A percentile compares a stretch with the other conserved stretches of the same genome.
These are phyloP conservation scores for Geotrichum candidum DNA, from an alignment of 1,139 yeast genomes.

Conservation along the genomic window DNA sequence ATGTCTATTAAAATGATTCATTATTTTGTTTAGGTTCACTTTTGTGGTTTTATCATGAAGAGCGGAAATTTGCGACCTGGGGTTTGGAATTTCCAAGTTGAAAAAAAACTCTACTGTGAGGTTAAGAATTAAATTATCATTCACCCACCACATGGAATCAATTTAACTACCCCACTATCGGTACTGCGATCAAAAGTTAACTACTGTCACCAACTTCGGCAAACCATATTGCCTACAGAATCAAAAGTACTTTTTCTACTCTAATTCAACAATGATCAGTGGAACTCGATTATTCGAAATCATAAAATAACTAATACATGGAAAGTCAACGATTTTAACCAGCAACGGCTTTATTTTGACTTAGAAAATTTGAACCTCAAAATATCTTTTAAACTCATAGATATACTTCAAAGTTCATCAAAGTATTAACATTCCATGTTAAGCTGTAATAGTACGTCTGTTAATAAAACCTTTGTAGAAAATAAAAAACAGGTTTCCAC, in stretches of 20 bases:
- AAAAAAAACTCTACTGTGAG: neutral
- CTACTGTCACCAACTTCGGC: neutral
- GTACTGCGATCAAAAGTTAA: neutral
- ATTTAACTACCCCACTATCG: neutral
- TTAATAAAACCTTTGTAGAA: neutral
- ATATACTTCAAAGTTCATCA: neutral
- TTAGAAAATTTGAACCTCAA: no score
- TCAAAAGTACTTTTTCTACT: no score
- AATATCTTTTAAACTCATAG: no score
- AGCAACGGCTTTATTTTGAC: no score
- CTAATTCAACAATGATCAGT: no score
- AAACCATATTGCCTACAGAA: neutral
- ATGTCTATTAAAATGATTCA: neutral
- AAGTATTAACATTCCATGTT: neutral
- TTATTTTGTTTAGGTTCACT: neutral
- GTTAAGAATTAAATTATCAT: no score
- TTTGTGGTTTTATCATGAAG: neutral
- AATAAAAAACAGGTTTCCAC: neutral
- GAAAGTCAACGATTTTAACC: no score
- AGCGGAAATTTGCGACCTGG: neutral
- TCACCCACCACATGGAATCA: neutral
- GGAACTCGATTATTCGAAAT: no score
- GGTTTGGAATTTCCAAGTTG: neutral
- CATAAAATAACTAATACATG: no score
- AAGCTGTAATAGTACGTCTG: neutral